A percentile compares a stretch with the other conserved stretches of the same genome.
These are phyloP conservation scores for Dendrobium nobile DNA, from an alignment of 106 monocot genomes.

Conservation along the genomic window DNA sequence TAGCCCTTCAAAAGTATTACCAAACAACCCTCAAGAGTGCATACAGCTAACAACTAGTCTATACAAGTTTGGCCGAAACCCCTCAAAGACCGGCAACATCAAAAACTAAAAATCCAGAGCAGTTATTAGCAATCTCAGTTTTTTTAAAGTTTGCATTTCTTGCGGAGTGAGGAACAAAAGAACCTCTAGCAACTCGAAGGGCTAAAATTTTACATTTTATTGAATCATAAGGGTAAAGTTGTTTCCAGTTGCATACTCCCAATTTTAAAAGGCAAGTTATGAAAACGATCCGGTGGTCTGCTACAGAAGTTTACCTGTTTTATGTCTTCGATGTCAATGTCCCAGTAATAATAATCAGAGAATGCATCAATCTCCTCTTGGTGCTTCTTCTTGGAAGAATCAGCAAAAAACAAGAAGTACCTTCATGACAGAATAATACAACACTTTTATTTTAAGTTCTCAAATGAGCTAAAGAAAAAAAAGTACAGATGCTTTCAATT, in stretches of 20 bases:
- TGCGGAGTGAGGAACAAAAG: no score
- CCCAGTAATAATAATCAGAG: slow-evolving; percentile 91
- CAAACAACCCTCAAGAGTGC: no score
- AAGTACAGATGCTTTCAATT: background rate
- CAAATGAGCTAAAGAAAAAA: background rate
- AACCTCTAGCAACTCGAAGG: no score
- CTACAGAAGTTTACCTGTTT: slow-evolving; percentile 54
- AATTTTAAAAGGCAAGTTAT: background rate
- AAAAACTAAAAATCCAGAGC: no score
- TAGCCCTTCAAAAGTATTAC: no score
- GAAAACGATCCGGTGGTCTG: background rate
- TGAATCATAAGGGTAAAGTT: background rate
- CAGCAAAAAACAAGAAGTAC: slow-evolving; percentile 77
- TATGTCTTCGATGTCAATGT: slow-evolving; percentile 76
- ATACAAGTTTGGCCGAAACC: no score
- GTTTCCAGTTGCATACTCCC: background rate
- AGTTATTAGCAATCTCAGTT: no score
- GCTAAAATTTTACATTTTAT: no score
- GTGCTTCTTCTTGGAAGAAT: slow-evolving; percentile 65
- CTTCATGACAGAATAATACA: slow-evolving; percentile 32
- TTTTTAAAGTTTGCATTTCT: no score
- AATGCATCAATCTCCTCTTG: slow-evolving; percentile 82
- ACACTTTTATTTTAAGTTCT: background rate
- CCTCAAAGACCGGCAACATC: no score
- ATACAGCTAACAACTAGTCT: no score